Conservation (phyloP, 1,284 basidiomycete genomes). For the Heterobasidion annosum region DNA sequence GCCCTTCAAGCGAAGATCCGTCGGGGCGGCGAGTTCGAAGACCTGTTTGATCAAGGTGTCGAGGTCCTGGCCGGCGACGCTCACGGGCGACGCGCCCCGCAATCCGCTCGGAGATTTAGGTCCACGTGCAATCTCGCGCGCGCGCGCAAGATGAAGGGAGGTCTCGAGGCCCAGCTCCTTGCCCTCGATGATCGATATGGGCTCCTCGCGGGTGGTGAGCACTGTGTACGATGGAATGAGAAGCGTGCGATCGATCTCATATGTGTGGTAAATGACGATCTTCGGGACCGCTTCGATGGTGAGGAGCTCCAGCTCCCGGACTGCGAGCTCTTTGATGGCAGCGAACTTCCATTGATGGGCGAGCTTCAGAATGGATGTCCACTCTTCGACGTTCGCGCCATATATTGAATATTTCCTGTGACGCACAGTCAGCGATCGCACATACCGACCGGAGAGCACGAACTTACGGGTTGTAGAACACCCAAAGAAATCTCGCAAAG, state of each 20-base stretch:
- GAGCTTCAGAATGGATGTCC: slow-evolving; percentile 51
- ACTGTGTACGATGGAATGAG: slow-evolving; percentile 50
- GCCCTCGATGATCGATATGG: slow-evolving; percentile 51
- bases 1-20: background rate
- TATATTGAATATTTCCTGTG: slow-evolving; percentile 50
- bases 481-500: slow-evolving; percentile 55
- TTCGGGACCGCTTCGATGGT: slow-evolving; percentile 51
- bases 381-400: slow-evolving; percentile 40
- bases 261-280: slow-evolving; percentile 48
- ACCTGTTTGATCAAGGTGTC: slow-evolving; percentile 9
- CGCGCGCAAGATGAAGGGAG: slow-evolving; percentile 42
- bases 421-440: background rate
- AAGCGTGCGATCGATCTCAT: slow-evolving; percentile 42
- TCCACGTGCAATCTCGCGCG: slow-evolving; percentile 45
- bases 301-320: slow-evolving; percentile 53
- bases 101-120: slow-evolving; percentile 25
- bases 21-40: slow-evolving; percentile 7
- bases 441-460: background rate
- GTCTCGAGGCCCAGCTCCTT: slow-evolving; percentile 50
- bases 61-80: slow-evolving; percentile 6
- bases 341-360: slow-evolving; percentile 51
- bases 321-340: slow-evolving; percentile 49
- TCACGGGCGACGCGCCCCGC: slow-evolving; percentile 23
- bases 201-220: slow-evolving; percentile 44
- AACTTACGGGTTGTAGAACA: slow-evolving; percentile 57